These are phyloP conservation scores for Colletotrichum plurivorum DNA, from an alignment of 2,329 filamentous ascomycete species.

Conservation along the genomic window DNA sequence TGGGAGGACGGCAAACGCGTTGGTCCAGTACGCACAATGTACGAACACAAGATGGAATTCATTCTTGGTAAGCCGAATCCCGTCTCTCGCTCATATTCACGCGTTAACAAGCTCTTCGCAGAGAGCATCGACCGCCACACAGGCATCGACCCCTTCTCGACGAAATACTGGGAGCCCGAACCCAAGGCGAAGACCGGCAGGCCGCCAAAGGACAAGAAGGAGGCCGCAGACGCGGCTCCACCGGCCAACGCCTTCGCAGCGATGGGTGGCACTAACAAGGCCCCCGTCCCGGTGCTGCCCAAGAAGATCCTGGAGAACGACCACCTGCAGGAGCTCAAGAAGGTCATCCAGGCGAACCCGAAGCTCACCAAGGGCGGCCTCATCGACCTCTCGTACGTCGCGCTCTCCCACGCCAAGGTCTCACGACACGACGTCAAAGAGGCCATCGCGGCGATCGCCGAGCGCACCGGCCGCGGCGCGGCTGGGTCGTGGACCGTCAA, in stretches of 20 bases:
- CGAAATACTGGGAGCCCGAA: slow-evolving; percentile 79
- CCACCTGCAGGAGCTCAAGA: slow-evolving; percentile 56
- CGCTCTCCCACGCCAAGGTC: slow-evolving; percentile 38
- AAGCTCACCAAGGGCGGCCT: slow-evolving; percentile 40
- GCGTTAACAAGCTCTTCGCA: slow-evolving; percentile 48
- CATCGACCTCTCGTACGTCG: slow-evolving; percentile 38
- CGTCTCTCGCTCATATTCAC: slow-evolving; percentile 39
- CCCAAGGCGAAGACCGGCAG: slow-evolving; percentile 46
- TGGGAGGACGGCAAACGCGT: slow-evolving; percentile 77
- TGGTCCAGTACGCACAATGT: slow-evolving; percentile 63
- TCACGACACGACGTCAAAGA: slow-evolving; percentile 40
- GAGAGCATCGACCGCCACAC: slow-evolving; percentile 64
- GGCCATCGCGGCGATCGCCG: slow-evolving; percentile 33
- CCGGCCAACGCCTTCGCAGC: slow-evolving; percentile 56
- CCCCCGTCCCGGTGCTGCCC: slow-evolving; percentile 17
- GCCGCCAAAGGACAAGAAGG: slow-evolving; percentile 32
- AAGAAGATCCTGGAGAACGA: slow-evolving; percentile 46
- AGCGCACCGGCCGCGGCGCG: slow-evolving; percentile 25
- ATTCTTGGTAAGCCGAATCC: slow-evolving; percentile 71
- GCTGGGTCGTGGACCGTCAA: slow-evolving; percentile 31
- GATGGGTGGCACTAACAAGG: slow-evolving; percentile 39
- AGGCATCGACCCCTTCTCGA: slow-evolving; percentile 87
- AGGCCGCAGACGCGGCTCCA: slow-evolving; percentile 51
- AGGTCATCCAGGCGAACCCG: slow-evolving; percentile 49
- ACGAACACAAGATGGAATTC: slow-evolving; percentile 80